Evolutionary conservation across 306 rosid genomes (phyloP).

Genomic region (Trifolium dubium): DNA sequence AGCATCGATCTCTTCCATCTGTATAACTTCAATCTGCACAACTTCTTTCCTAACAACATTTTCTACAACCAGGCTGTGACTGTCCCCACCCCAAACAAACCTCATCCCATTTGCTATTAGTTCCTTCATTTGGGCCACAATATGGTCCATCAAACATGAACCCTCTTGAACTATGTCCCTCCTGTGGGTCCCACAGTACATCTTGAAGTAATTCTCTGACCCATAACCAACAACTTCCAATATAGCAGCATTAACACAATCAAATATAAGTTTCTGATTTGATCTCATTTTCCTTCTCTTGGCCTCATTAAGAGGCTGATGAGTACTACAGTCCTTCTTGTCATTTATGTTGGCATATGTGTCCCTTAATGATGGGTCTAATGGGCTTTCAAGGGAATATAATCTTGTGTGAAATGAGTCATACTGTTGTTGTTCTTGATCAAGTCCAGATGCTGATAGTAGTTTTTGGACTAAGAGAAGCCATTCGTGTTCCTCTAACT

Average conservation of each 20-base stretch:
- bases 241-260: conserved; percentile 65
- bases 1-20: conserved; percentile 61
- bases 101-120: conserved; percentile 61
- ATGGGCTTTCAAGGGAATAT: conserved; percentile 75
- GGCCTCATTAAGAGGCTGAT: conserved; percentile 63
- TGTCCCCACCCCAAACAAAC: conserved; percentile 67
- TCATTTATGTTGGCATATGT: conserved; percentile 55
- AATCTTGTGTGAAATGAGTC: conserved; percentile 57
- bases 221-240: conserved; percentile 63
- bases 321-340: conserved; percentile 46
- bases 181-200: conserved; percentile 46
- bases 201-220: conserved; percentile 40
- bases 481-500: conserved; percentile 75
- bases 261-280: conserved; percentile 76
- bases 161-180: conserved; percentile 43
- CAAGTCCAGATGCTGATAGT: conserved; percentile 68
- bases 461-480: conserved; percentile 62
- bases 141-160: conserved; percentile 57
- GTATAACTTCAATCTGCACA: conserved; percentile 63
- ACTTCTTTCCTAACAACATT: conserved; percentile 73
- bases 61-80: conserved; percentile 73
- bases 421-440: conserved; percentile 46
- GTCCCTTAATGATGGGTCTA: conserved; percentile 84
- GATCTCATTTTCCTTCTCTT: conserved; percentile 75
- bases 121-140: conserved; percentile 76